Base-by-base conservation (phyloP, 805 yeast genomes). In the Spathaspora hagerdaliae region DNA sequence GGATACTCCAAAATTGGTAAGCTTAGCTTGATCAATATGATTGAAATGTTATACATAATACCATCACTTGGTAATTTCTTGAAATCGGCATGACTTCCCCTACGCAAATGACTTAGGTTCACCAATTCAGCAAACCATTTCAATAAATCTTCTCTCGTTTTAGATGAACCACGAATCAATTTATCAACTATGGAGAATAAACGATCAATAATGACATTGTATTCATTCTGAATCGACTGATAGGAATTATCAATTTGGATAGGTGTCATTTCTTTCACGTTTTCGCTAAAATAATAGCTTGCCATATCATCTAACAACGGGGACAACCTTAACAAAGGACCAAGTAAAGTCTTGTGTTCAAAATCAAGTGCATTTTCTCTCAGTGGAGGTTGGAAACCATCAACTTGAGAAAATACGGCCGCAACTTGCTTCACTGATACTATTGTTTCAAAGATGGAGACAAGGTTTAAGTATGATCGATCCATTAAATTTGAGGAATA, bases 21-120 rank as follows among this genome's bases (percentile, higher is more conserved):
- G 32, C 96, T 83, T 48, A 94, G 76, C 55, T 78, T 80, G 48
- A 85, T 75, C 49, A 90, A 66, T 1, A 91, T 70, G 49, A 81
- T 59, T 0, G 90, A 72, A 13, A 89, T 74, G 64, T 92, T 92
- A 43, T 83, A 71, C 86, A 90, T 85, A 50, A 94, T 77, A 1
- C 89, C 89, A 67, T 92, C 89, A 7, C 87, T 74, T 1, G 96
- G 82, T 42, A 87, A 68, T 46, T 80, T 77, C 12, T 73, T 69
- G 10, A 79, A 77, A 54, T 85, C 82, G 2, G 91, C 85, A 60
- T 87, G 96, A 51, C 85, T 82, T 43, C 96, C 96, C 55, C 88
- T 78, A 66, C 98, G 81, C 53, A 88, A 75, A 63, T 90, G 97
- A 60, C 91, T 90, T 42, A 78, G 74, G 56, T 92, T 87, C n/a